Conservation (phyloP, 352 stramenopile species). For the Pythium dissotocum region DNA sequence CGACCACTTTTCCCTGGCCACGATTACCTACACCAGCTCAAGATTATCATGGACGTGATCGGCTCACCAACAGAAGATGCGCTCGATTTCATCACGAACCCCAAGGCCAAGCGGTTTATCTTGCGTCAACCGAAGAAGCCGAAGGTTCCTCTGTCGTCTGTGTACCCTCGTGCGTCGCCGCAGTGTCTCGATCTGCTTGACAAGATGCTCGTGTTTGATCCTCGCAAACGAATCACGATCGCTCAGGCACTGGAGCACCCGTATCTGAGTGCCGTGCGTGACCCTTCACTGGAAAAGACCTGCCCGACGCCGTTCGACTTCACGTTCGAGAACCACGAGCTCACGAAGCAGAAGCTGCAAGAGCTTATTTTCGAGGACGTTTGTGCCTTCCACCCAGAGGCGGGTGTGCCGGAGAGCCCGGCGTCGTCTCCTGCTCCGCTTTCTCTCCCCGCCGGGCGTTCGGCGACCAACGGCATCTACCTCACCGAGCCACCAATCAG, state of each 20-base stretch:
- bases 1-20: conserved; percentile 85
- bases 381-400: conserved; percentile 86
- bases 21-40: conserved; percentile 87
- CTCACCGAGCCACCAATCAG: conserved; percentile 25
- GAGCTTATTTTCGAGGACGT: conserved; percentile 92
- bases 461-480: conserved; percentile 15
- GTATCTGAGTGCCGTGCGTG: conserved; percentile 77
- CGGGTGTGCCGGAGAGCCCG: conserved; percentile 44
- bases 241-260: conserved; percentile 75
- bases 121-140: conserved; percentile 86
- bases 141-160: conserved; percentile 73
- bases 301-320: conserved; percentile 86
- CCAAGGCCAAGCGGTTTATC: conserved; percentile 89
- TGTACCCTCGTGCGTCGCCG: conserved; percentile 85
- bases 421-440: conserved; percentile 15
- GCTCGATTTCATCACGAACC: conserved; percentile 89
- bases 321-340: conserved; percentile 83
- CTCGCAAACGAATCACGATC: conserved; percentile 83
- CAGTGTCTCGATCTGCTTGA: conserved; percentile 90
- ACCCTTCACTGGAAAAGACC: conserved; percentile 71
- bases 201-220: conserved; percentile 94
- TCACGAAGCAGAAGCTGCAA: conserved; percentile 91
- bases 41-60: conserved; percentile 91
- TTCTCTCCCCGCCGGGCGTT: conserved; percentile 13
- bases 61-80: conserved; percentile 76